Conservation (phyloP, 192 early-diverging fungal species). For the Oehlia diaphana region DNA sequence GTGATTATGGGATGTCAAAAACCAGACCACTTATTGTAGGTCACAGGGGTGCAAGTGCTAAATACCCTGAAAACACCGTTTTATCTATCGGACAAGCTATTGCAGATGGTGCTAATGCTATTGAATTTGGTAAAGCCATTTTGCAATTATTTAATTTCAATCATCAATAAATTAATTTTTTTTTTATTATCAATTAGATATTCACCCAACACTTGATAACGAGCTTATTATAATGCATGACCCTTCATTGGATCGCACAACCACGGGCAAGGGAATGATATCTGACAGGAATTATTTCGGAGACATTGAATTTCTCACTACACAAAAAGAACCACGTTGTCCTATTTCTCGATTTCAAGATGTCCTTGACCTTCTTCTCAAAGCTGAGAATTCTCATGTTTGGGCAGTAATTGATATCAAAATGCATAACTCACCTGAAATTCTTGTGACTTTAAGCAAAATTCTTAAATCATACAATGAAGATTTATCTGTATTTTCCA, state of each 20-base stretch:
- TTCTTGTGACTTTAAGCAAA: conserved; percentile 29
- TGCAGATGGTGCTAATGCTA: conserved; percentile 48
- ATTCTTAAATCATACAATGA: conserved; percentile 20
- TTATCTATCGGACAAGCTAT: conserved; percentile 53
- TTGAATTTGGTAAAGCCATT: conserved; percentile 44
- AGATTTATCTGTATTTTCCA: conserved; percentile 38
- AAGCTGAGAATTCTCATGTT: conserved; percentile 45
- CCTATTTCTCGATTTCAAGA: conserved; percentile 50
- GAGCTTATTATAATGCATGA: conserved; percentile 61
- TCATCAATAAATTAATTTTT: not conserved
- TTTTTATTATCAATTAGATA: conserved; percentile 37
- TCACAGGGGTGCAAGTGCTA: conserved; percentile 50
- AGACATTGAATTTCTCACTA: conserved; percentile 49
- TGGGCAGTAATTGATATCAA: conserved; percentile 61
- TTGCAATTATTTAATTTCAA: not conserved
- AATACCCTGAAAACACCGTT: conserved; percentile 58
- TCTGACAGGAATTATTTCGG: conserved; percentile 46
- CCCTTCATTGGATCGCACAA: conserved; percentile 49
- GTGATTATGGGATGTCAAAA: not conserved
- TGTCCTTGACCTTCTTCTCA: conserved; percentile 46
- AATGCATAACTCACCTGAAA: conserved; percentile 37
- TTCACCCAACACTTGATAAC: conserved; percentile 52
- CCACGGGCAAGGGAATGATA: conserved; percentile 47
- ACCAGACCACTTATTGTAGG: conserved; percentile 6
- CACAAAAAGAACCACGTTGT: conserved; percentile 45